Evolutionary conservation across 352 stramenopile species (phyloP), one percentile per base, ranked within the genome.

Genomic region (Phytopythium sindhum): DNA sequence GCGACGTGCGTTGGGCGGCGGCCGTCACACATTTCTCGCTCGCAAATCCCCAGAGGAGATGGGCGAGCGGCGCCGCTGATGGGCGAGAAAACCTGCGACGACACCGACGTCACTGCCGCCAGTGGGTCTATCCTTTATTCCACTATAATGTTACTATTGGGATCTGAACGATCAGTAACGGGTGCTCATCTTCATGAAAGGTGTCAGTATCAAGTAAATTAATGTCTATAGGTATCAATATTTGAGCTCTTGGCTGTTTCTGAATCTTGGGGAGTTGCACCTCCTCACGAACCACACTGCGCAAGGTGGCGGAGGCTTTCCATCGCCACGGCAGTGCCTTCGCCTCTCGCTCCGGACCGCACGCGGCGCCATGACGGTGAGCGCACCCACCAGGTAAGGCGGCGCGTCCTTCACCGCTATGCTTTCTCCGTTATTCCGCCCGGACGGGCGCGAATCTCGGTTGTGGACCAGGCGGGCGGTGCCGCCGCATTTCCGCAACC

Each of bases 11-110:
- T 31, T 14, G 57, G 51, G 15, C 37, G 19, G 14, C 6, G 41
- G 51, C 57, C 65, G 65, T 66, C 65, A 70, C 64, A 69, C 23
- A 69, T 69, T 66, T 48, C 26, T 11, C 42, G n/a, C n/a, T 23
- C 42, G 42, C 19, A 35, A 52, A 28, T 28, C 45, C 45, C 24
- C 23, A 35, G 24, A 3, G 24, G 24, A 23, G 42, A 50, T 50
- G 42, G 42, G 42, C 42, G 19, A 50, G 4, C 42, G 21, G n/a
- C 42, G 42, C 42, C 8, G 21, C 42, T 50, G 24, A 35, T 2
- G 47, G 47, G 59, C 60, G 51, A 59, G 48, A 42, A 54, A 42
- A 54, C 50, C 44, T 37, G 67, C 65, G 73, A 73, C 70, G 72
- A 61, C 67, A 67, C 70, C 70, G 69, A 51, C 52, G 52, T 57